Conservation (phyloP, 257 asterid genomes). For the Pogostemon cablin region DNA sequence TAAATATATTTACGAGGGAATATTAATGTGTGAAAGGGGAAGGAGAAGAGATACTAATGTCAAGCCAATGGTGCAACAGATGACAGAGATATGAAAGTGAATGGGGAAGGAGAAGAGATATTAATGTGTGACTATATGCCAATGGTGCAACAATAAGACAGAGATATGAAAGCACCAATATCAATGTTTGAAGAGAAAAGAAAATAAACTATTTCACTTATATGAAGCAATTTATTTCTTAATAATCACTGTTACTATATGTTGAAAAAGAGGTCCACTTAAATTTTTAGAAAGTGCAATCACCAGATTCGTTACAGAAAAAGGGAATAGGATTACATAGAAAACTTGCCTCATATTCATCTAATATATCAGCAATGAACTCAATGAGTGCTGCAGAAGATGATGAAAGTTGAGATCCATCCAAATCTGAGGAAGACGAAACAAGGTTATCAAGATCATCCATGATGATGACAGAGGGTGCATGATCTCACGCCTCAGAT, state of each 20-base stretch:
- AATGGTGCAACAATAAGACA: too few relatives aligned
- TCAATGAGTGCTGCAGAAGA: constrained; percentile 67
- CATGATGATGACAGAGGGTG: constrained; percentile 85
- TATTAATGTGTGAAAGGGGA: neutral
- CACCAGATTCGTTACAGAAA: constrained; percentile 22
- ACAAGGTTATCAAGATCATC: constrained; percentile 96
- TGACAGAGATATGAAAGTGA: too few relatives aligned
- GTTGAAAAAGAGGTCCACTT: too few relatives aligned
- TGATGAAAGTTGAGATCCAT: constrained; percentile 75
- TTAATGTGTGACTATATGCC: too few relatives aligned
- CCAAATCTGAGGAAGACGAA: constrained; percentile 72
- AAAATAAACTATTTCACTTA: too few relatives aligned
- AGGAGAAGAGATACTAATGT: too few relatives aligned
- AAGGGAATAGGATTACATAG: constrained; percentile 10
- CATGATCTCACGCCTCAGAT: constrained; percentile 82
- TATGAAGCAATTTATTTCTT: too few relatives aligned
- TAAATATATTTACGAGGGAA: neutral
- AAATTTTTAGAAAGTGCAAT: constrained; percentile 21
- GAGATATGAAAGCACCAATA: too few relatives aligned
- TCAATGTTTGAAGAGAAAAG: too few relatives aligned
- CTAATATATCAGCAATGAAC: constrained; percentile 80
- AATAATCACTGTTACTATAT: too few relatives aligned
- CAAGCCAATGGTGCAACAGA: too few relatives aligned
- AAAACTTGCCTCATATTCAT: constrained; percentile 76
- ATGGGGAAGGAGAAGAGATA: too few relatives aligned